phyloP scores from a whole-genome alignment of 192 early-diverging fungal genomes.

The Podila epigama region DNA sequence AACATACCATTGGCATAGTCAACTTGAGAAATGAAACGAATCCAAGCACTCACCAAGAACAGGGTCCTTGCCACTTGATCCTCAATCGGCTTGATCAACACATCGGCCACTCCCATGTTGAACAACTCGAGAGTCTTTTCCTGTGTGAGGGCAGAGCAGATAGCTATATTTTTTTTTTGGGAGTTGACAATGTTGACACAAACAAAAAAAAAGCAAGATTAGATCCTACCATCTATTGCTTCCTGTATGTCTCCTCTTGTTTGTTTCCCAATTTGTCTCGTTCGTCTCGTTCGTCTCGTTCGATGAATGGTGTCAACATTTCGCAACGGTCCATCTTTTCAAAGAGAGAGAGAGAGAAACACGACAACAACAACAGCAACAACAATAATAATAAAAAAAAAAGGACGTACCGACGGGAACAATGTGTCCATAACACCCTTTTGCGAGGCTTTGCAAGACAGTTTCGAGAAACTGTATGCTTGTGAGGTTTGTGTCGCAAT shows the following conservation, averaged over 20 bases:
- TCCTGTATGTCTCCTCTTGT: too few relatives aligned
- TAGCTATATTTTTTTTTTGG: conserved; percentile 13
- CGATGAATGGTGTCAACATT: too few relatives aligned
- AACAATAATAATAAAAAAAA: not conserved
- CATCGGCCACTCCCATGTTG: conserved; percentile 62
- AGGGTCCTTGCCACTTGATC: conserved; percentile 58
- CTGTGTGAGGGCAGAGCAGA: conserved; percentile 33
- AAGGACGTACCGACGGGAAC: conserved; percentile 43
- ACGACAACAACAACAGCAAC: not conserved
- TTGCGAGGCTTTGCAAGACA: conserved; percentile 27
- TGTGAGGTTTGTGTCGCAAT: conserved; percentile 12
- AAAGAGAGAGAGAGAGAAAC: not conserved
- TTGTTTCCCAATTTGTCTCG: too few relatives aligned
- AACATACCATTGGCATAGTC: not conserved
- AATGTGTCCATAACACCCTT: conserved; percentile 37
- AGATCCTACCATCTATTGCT: not conserved
- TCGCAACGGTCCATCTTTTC: not conserved
- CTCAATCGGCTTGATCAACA: conserved; percentile 60
- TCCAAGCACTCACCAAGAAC: conserved; percentile 54
- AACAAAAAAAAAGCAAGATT: not conserved
- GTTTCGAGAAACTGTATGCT: conserved; percentile 40
- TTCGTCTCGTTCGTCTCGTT: not conserved
- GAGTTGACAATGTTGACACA: too few relatives aligned
- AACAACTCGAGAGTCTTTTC: conserved; percentile 57
- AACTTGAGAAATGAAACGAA: not conserved